These are phyloP conservation scores for Agaricus sinodeliciosus DNA, from an alignment of 768 basidiomycete genomes.

Conservation along the genomic window DNA sequence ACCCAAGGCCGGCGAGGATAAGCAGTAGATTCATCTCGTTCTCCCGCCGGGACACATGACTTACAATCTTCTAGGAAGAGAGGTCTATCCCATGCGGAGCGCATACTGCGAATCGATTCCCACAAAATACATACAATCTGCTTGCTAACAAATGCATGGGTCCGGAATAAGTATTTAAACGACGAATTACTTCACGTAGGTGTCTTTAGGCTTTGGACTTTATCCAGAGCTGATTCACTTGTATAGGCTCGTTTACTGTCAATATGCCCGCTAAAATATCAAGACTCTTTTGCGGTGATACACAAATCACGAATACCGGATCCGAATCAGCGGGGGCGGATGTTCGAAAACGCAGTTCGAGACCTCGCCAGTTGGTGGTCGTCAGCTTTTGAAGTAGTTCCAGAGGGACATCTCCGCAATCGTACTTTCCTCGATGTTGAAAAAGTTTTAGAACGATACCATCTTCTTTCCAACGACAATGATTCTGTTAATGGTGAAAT, in stretches of 20 bases:
- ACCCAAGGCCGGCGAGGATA: slow-evolving; percentile 19
- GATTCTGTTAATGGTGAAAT: slow-evolving; percentile 21
- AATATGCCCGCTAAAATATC: slow-evolving; percentile 71
- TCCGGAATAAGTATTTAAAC: slow-evolving; percentile 81
- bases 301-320: slow-evolving; percentile 80
- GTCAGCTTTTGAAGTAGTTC: slow-evolving; percentile 58
- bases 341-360: slow-evolving; percentile 79
- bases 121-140: slow-evolving; percentile 88
- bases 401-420: slow-evolving; percentile 64
- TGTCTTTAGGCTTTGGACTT: slow-evolving; percentile 11
- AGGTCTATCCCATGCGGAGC: slow-evolving; percentile 57
- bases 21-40: slow-evolving; percentile 37
- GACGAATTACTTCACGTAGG: slow-evolving; percentile 78
- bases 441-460: slow-evolving; percentile 27
- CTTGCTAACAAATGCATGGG: slow-evolving; percentile 66
- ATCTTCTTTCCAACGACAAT: slow-evolving; percentile 21
- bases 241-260: slow-evolving; percentile 88
- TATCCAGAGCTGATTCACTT: slow-evolving; percentile 1
- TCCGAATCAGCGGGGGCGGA: slow-evolving; percentile 68
- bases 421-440: slow-evolving; percentile 75
- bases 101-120: slow-evolving; percentile 66
- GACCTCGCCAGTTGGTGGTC: slow-evolving; percentile 85
- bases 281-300: slow-evolving; percentile 76
- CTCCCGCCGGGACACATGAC: slow-evolving; percentile 9
- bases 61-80: slow-evolving; percentile 30